Conservation (phyloP, 1,284 basidiomycete species). For the Apiotrichum sp. region DNA sequence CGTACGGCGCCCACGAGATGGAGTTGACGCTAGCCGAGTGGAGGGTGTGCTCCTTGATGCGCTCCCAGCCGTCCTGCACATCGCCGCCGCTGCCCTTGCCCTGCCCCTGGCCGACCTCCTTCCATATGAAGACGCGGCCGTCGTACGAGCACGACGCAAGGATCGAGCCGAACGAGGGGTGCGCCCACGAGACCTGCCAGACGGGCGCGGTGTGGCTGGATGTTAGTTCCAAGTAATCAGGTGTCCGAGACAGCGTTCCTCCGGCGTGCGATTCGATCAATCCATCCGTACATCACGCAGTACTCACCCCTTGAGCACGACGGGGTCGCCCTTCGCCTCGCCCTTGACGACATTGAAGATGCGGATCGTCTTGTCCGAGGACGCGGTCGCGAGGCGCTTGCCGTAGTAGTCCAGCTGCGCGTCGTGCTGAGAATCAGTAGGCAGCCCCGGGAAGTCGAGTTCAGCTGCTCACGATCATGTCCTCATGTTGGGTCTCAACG, state of each 20-base stretch:
- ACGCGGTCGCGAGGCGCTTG: conserved; percentile 92
- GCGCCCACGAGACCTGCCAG: conserved; percentile 99
- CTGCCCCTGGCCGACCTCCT: conserved; percentile 55
- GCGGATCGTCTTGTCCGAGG: conserved; percentile 89
- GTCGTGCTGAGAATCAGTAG: conserved; percentile 63
- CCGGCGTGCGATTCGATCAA: background rate
- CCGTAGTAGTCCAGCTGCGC: conserved; percentile 98
- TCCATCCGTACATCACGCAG: background rate
- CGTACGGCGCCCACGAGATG: conserved; percentile 96
- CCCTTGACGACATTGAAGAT: conserved; percentile 93
- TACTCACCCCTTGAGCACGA: conserved; percentile 77
- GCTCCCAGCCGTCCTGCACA: conserved; percentile 63
- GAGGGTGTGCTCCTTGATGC: conserved; percentile 92
- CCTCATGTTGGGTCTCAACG: conserved; percentile 84
- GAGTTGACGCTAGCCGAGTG: conserved; percentile 94
- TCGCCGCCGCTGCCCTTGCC: conserved; percentile 47
- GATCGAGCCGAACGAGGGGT: conserved; percentile 93
- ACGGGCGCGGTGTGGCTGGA: conserved; percentile 85
- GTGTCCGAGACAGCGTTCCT: background rate
- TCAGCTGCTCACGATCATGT: conserved; percentile 73
- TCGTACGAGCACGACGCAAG: conserved; percentile 97
- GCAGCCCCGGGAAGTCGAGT: too few species aligned
- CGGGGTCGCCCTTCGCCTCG: conserved; percentile 57
- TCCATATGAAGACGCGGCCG: conserved; percentile 98
- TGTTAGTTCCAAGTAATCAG: background rate